Conservation (phyloP, 768 basidiomycete genomes). For the Phylloporus sp. region DNA sequence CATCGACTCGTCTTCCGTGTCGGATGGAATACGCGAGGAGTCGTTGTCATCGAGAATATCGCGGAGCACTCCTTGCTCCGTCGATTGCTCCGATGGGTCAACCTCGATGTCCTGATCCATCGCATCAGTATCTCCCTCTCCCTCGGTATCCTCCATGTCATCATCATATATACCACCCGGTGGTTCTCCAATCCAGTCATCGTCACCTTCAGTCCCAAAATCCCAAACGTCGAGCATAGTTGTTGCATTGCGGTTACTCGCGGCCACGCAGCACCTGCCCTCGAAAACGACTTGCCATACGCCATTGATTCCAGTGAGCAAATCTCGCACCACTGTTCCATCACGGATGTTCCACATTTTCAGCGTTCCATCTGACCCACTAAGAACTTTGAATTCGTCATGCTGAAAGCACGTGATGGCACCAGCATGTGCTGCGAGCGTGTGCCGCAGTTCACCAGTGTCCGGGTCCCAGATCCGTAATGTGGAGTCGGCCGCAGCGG, state of each 20-base stretch:
- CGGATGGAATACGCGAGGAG: conserved; percentile 21
- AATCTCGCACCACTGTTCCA: conserved; percentile 80
- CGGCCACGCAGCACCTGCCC: conserved; percentile 91
- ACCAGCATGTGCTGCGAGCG: conserved; percentile 86
- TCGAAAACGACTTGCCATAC: conserved; percentile 99
- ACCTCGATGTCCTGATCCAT: conserved; percentile 64
- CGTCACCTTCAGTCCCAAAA: conserved; percentile 69
- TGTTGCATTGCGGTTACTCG: conserved; percentile 73
- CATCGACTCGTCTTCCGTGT: conserved; percentile 32
- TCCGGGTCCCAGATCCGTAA: conserved; percentile 93
- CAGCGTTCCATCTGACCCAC: conserved; percentile 91
- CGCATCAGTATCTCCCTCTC: conserved; percentile 59
- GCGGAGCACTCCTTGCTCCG: conserved; percentile 27
- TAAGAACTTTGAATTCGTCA: conserved; percentile 95
- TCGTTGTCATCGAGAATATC: conserved; percentile 26
- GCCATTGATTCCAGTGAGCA: conserved; percentile 86
- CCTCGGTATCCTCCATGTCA: conserved; percentile 44
- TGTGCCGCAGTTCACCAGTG: conserved; percentile 73
- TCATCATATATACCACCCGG: conserved; percentile 73
- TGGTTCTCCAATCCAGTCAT: conserved; percentile 82
- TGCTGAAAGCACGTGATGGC: conserved; percentile 99
- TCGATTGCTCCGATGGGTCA: conserved; percentile 32
- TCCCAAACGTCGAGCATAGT: conserved; percentile 90
- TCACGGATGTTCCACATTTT: conserved; percentile 98
- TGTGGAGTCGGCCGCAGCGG: conserved; percentile 94